Conservation (phyloP, 129 eudicot species). For the Pulicaria dysenterica region DNA sequence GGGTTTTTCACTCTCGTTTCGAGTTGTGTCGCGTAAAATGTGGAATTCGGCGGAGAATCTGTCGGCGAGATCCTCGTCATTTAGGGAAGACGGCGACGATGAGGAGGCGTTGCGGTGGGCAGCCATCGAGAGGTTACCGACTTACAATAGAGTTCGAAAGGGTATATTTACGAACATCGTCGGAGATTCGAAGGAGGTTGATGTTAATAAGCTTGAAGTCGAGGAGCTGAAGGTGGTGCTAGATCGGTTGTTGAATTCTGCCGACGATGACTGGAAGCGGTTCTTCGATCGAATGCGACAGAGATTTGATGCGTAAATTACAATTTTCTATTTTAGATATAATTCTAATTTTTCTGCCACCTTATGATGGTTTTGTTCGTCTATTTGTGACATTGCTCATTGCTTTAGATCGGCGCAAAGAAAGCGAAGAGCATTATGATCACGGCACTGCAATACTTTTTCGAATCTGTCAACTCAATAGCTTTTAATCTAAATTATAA, state of each 20-base stretch:
- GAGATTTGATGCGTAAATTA: conserved; percentile 68
- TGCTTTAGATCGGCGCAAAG: conserved; percentile 2
- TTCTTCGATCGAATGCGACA: conserved; percentile 79
- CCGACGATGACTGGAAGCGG: conserved; percentile 70
- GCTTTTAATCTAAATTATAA: not conserved
- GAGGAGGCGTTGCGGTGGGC: conserved; percentile 99
- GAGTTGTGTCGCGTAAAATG: conserved; percentile 35
- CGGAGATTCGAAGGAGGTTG: conserved; percentile 72
- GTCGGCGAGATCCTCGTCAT: conserved; percentile 73
- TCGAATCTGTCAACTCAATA: not conserved
- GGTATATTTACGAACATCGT: conserved; percentile 72
- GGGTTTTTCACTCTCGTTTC: conserved; percentile 25
- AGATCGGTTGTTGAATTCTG: conserved; percentile 67
- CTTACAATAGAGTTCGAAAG: conserved; percentile 74
- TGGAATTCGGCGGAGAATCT: conserved; percentile 79
- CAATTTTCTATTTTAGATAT: not conserved
- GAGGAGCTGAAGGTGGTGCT: conserved; percentile 63
- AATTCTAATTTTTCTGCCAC: not conserved
- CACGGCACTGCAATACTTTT: conserved; percentile 12
- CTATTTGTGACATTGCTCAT: not conserved
- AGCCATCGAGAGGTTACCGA: conserved; percentile 90
- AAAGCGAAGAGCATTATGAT: not conserved
- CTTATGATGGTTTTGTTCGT: not conserved
- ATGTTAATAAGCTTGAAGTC: conserved; percentile 52
- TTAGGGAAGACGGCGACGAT: conserved; percentile 72